Percentiles rank a stretch among this genome's conserved stretches.
Evolutionary conservation across 306 rosid species (phyloP).

Genomic region (Vachellia pachyceras): DNA sequence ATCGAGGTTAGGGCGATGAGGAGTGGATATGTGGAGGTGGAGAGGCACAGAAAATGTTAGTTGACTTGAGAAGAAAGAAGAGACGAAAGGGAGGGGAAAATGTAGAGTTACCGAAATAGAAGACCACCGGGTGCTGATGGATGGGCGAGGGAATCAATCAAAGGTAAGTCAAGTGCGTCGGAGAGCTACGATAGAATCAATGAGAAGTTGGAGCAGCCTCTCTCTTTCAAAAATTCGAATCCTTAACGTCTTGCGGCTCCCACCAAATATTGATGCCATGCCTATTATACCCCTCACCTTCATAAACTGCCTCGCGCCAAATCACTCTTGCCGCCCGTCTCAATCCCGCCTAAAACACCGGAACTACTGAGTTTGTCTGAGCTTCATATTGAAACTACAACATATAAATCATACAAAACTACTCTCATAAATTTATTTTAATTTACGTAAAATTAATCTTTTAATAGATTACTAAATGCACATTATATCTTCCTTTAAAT

Average conservation of each 20-base stretch:
- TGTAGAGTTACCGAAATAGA: constrained; percentile 9
- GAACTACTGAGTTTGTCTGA: too few species aligned
- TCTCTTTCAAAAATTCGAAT: constrained; percentile 32
- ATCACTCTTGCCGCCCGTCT: not conserved
- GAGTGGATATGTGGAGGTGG: not conserved
- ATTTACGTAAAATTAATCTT: too few species aligned
- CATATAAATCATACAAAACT: too few species aligned
- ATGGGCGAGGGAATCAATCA: not conserved
- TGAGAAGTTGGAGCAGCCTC: not conserved
- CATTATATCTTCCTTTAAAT: too few species aligned
- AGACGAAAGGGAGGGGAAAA: not conserved
- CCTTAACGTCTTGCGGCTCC: constrained; percentile 24
- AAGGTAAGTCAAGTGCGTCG: not conserved
- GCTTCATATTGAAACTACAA: too few species aligned
- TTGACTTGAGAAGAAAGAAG: not conserved
- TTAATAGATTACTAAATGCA: too few species aligned
- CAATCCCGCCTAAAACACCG: not conserved
- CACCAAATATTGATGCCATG: not conserved
- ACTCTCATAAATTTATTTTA: too few species aligned
- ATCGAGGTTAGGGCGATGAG: not conserved
- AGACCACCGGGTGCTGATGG: not conserved
- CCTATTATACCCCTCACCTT: not conserved
- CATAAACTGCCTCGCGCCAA: not conserved
- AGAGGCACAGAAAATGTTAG: not conserved
- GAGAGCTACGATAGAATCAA: not conserved